These are phyloP conservation scores for Boechera stricta DNA, from an alignment of 345 rosid genomes.

Conservation along the genomic window DNA sequence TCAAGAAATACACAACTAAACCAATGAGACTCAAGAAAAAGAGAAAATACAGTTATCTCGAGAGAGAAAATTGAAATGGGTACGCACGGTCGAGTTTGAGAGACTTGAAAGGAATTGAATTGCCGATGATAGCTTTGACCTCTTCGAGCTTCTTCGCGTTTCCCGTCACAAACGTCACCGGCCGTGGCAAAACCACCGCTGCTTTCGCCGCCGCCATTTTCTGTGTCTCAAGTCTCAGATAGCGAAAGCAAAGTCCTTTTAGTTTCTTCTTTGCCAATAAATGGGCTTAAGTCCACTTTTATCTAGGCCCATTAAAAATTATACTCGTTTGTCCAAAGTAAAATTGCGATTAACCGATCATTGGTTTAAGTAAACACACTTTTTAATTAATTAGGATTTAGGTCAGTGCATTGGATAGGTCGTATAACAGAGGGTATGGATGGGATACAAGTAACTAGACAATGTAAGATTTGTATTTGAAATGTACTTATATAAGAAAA, in stretches of 20 bases:
- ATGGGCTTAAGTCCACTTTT: background rate
- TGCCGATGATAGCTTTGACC: slow-evolving; percentile 84
- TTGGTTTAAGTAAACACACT: background rate
- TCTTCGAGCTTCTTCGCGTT: slow-evolving; percentile 96
- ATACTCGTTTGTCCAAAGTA: background rate
- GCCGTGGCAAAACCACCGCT: slow-evolving; percentile 62
- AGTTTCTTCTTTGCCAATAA: background rate
- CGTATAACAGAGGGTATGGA: no score
- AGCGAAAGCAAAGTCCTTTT: background rate
- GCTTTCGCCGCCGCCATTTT: slow-evolving; percentile 56
- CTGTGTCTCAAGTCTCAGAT: background rate
- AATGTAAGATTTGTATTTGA: no score
- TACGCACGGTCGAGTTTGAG: slow-evolving; percentile 78
- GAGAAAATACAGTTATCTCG: background rate
- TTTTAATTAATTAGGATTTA: no score
- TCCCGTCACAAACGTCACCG: slow-evolving; percentile 95
- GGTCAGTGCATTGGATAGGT: no score
- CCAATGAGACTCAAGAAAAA: background rate
- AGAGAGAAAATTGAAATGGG: background rate
- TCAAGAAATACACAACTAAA: background rate
- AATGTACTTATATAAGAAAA: no score
- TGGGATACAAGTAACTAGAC: no score
- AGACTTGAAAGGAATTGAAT: slow-evolving; percentile 81
- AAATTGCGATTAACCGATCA: background rate
- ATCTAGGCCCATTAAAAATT: slow-evolving; percentile 18